Conservation (phyloP, 176 grass and related monocot species). For the Oryza meyeriana region DNA sequence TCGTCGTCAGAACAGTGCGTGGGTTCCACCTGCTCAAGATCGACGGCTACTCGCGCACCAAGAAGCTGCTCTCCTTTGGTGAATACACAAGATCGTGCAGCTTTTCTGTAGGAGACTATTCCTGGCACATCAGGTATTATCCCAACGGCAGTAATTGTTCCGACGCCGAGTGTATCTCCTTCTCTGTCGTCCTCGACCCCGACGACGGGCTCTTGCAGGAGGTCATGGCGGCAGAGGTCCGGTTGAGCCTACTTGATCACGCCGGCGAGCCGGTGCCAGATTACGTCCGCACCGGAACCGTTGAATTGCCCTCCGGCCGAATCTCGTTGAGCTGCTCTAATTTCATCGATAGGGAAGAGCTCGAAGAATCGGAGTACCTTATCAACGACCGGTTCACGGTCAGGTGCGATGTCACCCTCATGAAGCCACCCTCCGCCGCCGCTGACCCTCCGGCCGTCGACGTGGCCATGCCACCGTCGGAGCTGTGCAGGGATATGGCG, state of each 20-base stretch:
- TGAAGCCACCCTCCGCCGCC: not conserved
- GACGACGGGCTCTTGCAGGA: too few species aligned
- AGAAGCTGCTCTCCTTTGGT: not conserved
- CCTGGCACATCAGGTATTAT: not conserved
- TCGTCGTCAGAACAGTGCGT: not conserved
- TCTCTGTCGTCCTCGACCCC: not conserved
- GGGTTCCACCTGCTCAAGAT: conserved; percentile 9
- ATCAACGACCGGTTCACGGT: not conserved
- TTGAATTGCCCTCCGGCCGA: too few species aligned
- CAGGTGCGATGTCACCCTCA: not conserved
- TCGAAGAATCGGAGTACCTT: too few species aligned
- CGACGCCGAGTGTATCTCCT: not conserved
- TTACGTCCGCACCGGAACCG: rapidly evolving
- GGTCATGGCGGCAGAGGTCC: not conserved
- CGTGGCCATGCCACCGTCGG: too few species aligned
- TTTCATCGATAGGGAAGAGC: too few species aligned
- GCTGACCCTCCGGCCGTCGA: too few species aligned
- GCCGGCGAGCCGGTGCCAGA: not conserved
- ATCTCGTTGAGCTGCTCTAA: too few species aligned
- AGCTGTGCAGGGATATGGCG: not conserved
- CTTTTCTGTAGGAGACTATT: not conserved
- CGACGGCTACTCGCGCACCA: conserved; percentile 21
- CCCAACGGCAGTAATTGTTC: not conserved
- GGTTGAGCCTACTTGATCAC: conserved; percentile 2
- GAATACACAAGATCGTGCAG: not conserved